Evolutionary conservation across 768 basidiomycete genomes (phyloP).

Genomic region (Xerocomus potaroensis): DNA sequence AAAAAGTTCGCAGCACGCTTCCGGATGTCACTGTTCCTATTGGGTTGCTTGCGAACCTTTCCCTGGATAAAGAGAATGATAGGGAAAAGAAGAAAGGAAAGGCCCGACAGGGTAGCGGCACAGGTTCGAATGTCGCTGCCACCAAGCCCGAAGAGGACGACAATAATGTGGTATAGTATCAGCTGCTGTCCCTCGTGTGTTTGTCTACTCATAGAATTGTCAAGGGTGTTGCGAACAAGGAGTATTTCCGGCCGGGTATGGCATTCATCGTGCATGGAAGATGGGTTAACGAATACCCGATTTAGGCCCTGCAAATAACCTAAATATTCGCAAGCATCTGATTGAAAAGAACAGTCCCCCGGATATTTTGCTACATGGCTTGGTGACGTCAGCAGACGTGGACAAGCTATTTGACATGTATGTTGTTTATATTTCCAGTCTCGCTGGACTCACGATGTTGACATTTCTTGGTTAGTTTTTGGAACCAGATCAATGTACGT

Average conservation of each 20-base stretch:
- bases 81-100: slow-evolving; percentile 38
- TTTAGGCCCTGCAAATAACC: slow-evolving; percentile 66
- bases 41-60: slow-evolving; percentile 69
- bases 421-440: slow-evolving; percentile 25
- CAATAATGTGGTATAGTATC: slow-evolving; percentile 53
- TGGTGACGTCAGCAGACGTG: slow-evolving; percentile 75
- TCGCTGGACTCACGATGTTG: not conserved
- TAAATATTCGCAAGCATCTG: slow-evolving; percentile 61
- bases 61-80: slow-evolving; percentile 51
- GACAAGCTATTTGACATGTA: slow-evolving; percentile 83
- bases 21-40: slow-evolving; percentile 74
- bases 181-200: not conserved
- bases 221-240: slow-evolving; percentile 77
- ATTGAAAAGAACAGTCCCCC: slow-evolving; percentile 79
- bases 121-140: slow-evolving; percentile 2
- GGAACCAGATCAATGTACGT: slow-evolving; percentile 62
- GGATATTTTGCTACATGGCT: slow-evolving; percentile 75
- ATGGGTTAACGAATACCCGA: not conserved
- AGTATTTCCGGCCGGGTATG: slow-evolving; percentile 74
- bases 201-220: slow-evolving; percentile 10
- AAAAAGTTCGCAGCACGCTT: slow-evolving; percentile 46
- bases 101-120: slow-evolving; percentile 25
- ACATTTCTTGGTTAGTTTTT: slow-evolving; percentile 49
- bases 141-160: slow-evolving; percentile 48
- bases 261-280: not conserved